A percentile compares a stretch with the other conserved stretches of the same genome.
Conservation (phyloP, 306 rosid species). For the Dryas alaskensis region DNA sequence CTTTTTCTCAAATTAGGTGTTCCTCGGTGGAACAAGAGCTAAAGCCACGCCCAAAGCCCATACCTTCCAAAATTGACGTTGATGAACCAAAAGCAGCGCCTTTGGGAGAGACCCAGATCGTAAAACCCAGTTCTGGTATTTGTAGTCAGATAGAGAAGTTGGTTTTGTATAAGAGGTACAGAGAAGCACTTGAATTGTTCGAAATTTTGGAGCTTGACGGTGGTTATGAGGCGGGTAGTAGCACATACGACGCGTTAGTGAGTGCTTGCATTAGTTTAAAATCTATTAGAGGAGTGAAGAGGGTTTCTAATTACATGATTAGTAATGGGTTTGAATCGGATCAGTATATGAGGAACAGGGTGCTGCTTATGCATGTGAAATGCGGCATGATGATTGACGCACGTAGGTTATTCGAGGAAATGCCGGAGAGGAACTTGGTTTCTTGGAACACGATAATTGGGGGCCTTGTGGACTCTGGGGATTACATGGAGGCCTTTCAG, state of each 20-base stretch:
- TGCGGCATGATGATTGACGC: slow-evolving; percentile 77
- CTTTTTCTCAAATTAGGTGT: slow-evolving; percentile 40
- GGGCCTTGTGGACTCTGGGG: slow-evolving; percentile 68
- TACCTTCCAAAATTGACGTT: slow-evolving; percentile 32
- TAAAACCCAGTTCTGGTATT: slow-evolving; percentile 42
- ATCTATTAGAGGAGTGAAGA: slow-evolving; percentile 64
- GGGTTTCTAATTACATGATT: slow-evolving; percentile 52
- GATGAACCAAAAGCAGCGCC: slow-evolving; percentile 27
- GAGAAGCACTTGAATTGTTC: slow-evolving; percentile 79
- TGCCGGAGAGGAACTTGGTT: slow-evolving; percentile 53
- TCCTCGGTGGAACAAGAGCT: slow-evolving; percentile 49
- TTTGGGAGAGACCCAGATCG: slow-evolving; percentile 31
- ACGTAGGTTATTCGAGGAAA: slow-evolving; percentile 50
- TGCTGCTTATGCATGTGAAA: slow-evolving; percentile 67
- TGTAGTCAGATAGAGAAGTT: slow-evolving; percentile 71
- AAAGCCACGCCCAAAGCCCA: slow-evolving; percentile 46
- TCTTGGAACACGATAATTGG: slow-evolving; percentile 65
- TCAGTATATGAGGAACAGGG: slow-evolving; percentile 67
- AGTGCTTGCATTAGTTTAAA: slow-evolving; percentile 67
- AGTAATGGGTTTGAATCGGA: slow-evolving; percentile 60
- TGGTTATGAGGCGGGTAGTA: slow-evolving; percentile 43
- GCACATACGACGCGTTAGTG: slow-evolving; percentile 69
- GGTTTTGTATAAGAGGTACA: slow-evolving; percentile 46
- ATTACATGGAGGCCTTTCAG: slow-evolving; percentile 52
- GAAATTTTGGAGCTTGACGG: slow-evolving; percentile 64